Evolutionary conservation across 2,329 filamentous ascomycete genomes (phyloP).

Genomic region (Rhynchosporium secalis): DNA sequence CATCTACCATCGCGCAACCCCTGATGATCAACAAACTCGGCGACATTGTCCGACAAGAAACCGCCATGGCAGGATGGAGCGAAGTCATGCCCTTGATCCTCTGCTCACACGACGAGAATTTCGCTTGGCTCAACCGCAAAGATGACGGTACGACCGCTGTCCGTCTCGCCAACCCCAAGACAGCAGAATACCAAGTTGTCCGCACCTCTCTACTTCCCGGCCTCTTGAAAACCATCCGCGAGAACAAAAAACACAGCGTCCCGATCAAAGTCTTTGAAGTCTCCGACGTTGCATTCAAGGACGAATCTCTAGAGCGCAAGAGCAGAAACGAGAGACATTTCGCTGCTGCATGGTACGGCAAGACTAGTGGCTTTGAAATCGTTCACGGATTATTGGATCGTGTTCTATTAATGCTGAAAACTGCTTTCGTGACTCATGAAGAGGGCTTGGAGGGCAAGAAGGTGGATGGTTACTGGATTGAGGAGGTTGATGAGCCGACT

Average conservation of each 20-base stretch:
- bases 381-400: slow-evolving; percentile 94
- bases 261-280: slow-evolving; percentile 93
- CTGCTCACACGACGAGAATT: slow-evolving; percentile 98
- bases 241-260: slow-evolving; percentile 86
- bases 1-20: slow-evolving; percentile 81
- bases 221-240: slow-evolving; percentile 87
- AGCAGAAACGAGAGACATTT: slow-evolving; percentile 93
- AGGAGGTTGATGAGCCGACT: slow-evolving; percentile 85
- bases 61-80: slow-evolving; percentile 92
- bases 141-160: slow-evolving; percentile 84
- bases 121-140: slow-evolving; percentile 86
- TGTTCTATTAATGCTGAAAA: slow-evolving; percentile 87
- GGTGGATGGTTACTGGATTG: slow-evolving; percentile 83
- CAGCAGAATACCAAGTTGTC: slow-evolving; percentile 88
- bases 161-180: slow-evolving; percentile 89
- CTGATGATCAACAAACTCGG: slow-evolving; percentile 90
- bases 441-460: slow-evolving; percentile 59
- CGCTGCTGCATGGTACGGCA: slow-evolving; percentile 93
- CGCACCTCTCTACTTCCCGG: slow-evolving; percentile 84
- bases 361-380: slow-evolving; percentile 90
- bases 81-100: slow-evolving; percentile 96
- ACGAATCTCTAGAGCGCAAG: slow-evolving; percentile 76
- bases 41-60: slow-evolving; percentile 86
- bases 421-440: slow-evolving; percentile 74
- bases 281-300: slow-evolving; percentile 90